phyloP scores from a whole-genome alignment of 257 asterid genomes.

The Capsicum rhomboideum region DNA sequence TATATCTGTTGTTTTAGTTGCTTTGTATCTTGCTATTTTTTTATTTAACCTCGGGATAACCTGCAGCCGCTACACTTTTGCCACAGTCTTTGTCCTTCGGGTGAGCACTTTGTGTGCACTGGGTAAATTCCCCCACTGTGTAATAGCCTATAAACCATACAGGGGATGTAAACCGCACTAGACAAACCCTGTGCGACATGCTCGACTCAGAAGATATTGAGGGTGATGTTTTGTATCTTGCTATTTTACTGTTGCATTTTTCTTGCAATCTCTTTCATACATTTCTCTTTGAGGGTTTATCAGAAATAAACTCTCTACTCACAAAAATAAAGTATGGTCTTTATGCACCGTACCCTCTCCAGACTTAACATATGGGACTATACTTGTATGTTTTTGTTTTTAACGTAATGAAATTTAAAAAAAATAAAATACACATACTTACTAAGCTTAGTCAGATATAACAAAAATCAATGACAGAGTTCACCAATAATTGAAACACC shows the following conservation, averaged over 20 bases:
- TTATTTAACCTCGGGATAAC: too few relatives aligned
- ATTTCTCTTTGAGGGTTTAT: background rate
- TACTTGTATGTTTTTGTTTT: background rate
- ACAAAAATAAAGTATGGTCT: background rate
- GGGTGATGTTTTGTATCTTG: too few relatives aligned
- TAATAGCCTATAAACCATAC: too few relatives aligned
- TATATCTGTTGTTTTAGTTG: background rate
- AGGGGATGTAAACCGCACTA: too few relatives aligned
- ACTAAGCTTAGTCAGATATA: background rate
- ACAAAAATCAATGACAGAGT: background rate
- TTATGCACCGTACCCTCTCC: background rate
- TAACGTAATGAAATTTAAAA: background rate
- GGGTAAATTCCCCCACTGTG: too few relatives aligned
- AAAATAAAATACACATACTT: too few relatives aligned
- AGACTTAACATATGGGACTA: background rate
- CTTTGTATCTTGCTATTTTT: background rate
- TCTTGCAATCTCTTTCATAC: background rate
- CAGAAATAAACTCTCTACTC: background rate
- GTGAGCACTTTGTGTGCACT: too few relatives aligned
- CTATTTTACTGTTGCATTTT: too few relatives aligned
- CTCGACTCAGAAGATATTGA: too few relatives aligned
- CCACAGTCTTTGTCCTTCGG: too few relatives aligned
- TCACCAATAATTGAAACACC: background rate
- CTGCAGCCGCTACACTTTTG: too few relatives aligned
- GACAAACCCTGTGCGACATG: too few relatives aligned